Percentiles rank a stretch among this genome's conserved stretches.
Evolutionary conservation across 2,329 filamentous ascomycete species (phyloP).

Genomic region (Graphiopsis chlorocephala): DNA sequence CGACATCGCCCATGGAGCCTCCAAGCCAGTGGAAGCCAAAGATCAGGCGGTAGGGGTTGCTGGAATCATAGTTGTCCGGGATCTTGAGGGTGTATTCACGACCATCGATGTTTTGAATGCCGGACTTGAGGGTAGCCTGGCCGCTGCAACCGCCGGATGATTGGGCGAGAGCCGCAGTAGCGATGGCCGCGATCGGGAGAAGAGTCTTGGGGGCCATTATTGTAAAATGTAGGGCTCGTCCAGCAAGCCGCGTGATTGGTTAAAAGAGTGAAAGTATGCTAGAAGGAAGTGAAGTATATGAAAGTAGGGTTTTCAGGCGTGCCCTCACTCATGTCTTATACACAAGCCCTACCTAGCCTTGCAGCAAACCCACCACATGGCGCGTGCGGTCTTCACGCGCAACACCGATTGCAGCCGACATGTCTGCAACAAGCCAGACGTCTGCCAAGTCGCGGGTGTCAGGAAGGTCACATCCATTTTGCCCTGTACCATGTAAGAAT

Average conservation of each 20-base stretch:
- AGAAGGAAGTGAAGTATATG: not conserved
- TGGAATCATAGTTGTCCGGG: slow-evolving; percentile 14
- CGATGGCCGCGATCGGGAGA: slow-evolving; percentile 7
- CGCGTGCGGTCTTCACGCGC: not conserved
- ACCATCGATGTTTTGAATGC: not conserved
- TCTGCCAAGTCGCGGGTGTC: not conserved
- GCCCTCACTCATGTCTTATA: slow-evolving; percentile 1
- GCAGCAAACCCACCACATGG: not conserved
- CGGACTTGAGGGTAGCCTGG: slow-evolving; percentile 2
- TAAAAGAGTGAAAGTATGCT: not conserved
- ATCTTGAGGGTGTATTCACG: slow-evolving; percentile 15
- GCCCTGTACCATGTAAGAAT: not conserved
- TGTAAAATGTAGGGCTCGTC: slow-evolving; percentile 1
- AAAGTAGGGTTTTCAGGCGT: slow-evolving; percentile 1
- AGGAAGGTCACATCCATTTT: not conserved
- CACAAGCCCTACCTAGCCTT: not conserved
- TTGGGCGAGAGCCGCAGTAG: slow-evolving; percentile 6
- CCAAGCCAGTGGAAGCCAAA: slow-evolving; percentile 15
- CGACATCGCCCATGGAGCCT: slow-evolving; percentile 10
- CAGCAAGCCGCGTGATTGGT: slow-evolving; percentile 1
- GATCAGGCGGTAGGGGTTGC: slow-evolving; percentile 11
- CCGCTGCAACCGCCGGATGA: slow-evolving; percentile 4
- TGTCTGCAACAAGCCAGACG: not conserved
- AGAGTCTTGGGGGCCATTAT: slow-evolving; percentile 12
- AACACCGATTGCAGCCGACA: not conserved